Percentiles rank a stretch among this genome's conserved stretches.
These are phyloP conservation scores for Pleurozium schreberi DNA, from an alignment of 225 moss, liverwort and hornwort genomes.

Conservation along the genomic window DNA sequence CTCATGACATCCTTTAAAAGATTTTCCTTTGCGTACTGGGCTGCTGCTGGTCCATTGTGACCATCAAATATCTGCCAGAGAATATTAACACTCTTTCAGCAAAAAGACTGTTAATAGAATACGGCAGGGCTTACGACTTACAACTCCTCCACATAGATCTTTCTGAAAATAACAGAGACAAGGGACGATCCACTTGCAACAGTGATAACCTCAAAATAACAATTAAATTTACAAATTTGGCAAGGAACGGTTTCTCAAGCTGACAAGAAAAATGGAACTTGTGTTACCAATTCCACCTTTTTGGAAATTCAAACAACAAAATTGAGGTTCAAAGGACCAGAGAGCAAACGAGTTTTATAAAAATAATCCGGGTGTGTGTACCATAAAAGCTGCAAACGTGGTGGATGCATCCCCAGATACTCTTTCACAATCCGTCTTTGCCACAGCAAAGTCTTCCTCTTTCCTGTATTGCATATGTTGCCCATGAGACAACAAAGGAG, in stretches of 20 bases:
- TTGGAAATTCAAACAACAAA: not conserved
- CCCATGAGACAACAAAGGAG: constrained; percentile 22
- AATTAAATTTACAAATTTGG: not conserved
- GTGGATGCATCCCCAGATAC: constrained; percentile 40
- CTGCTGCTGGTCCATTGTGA: constrained; percentile 75
- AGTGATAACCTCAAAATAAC: not conserved
- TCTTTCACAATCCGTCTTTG: constrained; percentile 31
- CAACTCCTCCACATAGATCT: not conserved
- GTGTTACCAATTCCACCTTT: not conserved
- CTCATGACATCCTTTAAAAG: constrained; percentile 65
- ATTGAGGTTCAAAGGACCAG: no score
- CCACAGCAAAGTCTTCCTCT: constrained; percentile 29
- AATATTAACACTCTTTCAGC: not conserved
- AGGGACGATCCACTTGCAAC: not conserved
- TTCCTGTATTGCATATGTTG: constrained; percentile 16
- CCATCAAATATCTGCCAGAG: constrained; percentile 57
- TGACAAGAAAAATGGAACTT: not conserved
- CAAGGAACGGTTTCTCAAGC: not conserved
- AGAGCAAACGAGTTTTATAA: not conserved
- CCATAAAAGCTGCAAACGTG: constrained; percentile 59
- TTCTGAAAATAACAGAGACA: not conserved
- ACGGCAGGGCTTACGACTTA: not conserved
- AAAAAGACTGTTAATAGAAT: not conserved
- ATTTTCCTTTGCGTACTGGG: constrained; percentile 55
- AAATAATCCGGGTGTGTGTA: not conserved